Base-by-base conservation (phyloP, 371 early-diverging fungal genomes). In the Fennellomyces sp. region DNA sequence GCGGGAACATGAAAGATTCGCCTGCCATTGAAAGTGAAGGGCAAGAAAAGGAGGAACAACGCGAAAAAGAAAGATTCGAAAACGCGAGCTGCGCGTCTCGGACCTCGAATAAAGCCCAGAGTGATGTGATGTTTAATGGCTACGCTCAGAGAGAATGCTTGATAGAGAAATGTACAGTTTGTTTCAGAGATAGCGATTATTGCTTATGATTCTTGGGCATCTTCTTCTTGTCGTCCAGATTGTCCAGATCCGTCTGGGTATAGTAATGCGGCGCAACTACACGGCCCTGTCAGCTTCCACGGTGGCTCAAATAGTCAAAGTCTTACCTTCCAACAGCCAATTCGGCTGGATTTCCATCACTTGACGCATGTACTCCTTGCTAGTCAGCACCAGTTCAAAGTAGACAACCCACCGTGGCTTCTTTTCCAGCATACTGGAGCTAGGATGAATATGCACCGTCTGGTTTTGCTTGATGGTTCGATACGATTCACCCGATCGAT, bases 181-280 rank as follows among this genome's bases (percentile, higher is more conserved):
- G 35, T 13, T 33, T 33, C 13, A 8, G 35, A 8, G 35, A 33
- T 8, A 8, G 6, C 6, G 13, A 28, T 39, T 58, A 50, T 63
- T 69, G 63, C 63, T 70, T 64, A 27, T 19, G 54, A 31, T 68
- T 57, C 56, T 85, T 87, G 39, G 88, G 88, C 82, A 87, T 78
- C 61, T 85, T 82, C 66, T 85, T 84, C 57, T 73, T 76, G 49
- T 83, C 86, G 51, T 87, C 87, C 51, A 78, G 60, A 53, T 78
- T 78, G 26, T 66, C 58, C 29, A 91, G 45, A 49, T 93, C 95
- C 30, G 78, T 78, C 47, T 82, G 74, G 63, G 91, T 88, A 77
- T 94, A 98, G 73, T 92, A 96, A 73, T 98, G 98, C 10, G 96
- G 97, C 0, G 94, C 93, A 30, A 93, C 90, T 86, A 64, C n/a